Conservation (phyloP, 2,329 filamentous ascomycete species). For the Pochonia chlamydosporia region DNA sequence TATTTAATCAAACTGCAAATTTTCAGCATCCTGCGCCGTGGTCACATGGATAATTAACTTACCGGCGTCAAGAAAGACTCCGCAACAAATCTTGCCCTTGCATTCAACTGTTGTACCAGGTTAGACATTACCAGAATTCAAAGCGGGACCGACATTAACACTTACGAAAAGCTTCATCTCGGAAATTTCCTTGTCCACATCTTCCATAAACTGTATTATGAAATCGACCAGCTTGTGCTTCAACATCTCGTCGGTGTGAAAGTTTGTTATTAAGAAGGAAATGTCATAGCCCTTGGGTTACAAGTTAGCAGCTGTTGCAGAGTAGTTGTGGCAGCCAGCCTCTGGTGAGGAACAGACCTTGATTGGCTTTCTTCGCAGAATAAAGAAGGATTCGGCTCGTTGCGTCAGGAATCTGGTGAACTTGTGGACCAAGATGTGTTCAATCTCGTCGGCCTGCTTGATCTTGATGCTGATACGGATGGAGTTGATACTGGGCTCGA, state of each 20-base stretch:
- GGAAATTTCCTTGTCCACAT: conserved; percentile 99
- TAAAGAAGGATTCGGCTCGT: conserved; percentile 94
- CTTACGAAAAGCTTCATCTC: conserved; percentile 99
- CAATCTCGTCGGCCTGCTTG: conserved; percentile 98
- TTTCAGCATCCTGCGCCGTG: no score
- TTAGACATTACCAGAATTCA: conserved; percentile 10
- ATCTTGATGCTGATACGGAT: conserved; percentile 97
- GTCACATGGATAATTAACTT: conserved; percentile 17
- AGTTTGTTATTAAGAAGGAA: conserved; percentile 97
- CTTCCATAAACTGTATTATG: conserved; percentile 99
- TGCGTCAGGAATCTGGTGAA: conserved; percentile 96
- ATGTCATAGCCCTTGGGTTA: conserved; percentile 82
- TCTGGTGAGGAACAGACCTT: conserved; percentile 53
- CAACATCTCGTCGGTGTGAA: conserved; percentile 96
- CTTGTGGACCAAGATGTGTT: conserved; percentile 96
- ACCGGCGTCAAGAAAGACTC: conserved; percentile 97
- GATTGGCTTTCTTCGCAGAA: conserved; percentile 88
- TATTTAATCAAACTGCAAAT: conserved; percentile 25
- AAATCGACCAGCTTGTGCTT: conserved; percentile 99
- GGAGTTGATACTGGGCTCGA: conserved; percentile 95
- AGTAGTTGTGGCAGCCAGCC: not conserved
- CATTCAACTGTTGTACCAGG: conserved; percentile 71
- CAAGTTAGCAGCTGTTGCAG: conserved; percentile 16
- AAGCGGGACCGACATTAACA: conserved; percentile 13
- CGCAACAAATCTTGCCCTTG: conserved; percentile 92